phyloP scores from a whole-genome alignment of 768 basidiomycete genomes.

The Amanita pseudoporphyria region DNA sequence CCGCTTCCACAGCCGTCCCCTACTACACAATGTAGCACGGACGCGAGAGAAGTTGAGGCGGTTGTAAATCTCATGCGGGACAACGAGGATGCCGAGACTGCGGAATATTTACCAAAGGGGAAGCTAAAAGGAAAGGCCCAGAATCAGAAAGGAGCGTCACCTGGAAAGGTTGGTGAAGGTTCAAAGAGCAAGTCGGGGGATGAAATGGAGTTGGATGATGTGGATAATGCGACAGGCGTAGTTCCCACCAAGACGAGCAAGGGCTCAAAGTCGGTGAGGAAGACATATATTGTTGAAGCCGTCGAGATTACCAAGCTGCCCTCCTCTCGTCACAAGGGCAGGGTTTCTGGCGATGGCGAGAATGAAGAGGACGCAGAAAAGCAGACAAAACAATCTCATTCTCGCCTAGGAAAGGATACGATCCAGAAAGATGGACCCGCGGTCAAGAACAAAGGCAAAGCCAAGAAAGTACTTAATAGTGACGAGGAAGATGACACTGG shows the following conservation, averaged over 20 bases:
- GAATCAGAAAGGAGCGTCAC: slow-evolving; percentile 5
- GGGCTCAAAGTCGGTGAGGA: slow-evolving; percentile 6
- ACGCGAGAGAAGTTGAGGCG: slow-evolving; percentile 23
- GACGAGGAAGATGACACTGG: too few species aligned
- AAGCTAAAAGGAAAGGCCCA: slow-evolving; percentile 8
- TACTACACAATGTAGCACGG: slow-evolving; percentile 19
- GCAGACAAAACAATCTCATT: neutral
- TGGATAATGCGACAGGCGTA: slow-evolving; percentile 9
- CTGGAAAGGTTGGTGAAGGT: slow-evolving; percentile 11
- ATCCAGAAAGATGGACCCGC: too few species aligned
- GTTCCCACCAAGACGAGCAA: slow-evolving; percentile 8
- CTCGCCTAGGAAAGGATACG: too few species aligned
- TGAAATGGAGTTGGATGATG: slow-evolving; percentile 2
- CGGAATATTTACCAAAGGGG: slow-evolving; percentile 9
- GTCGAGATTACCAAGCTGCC: neutral
- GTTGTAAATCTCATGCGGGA: slow-evolving; percentile 10
- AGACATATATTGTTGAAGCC: slow-evolving; percentile 7
- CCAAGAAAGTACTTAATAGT: too few species aligned
- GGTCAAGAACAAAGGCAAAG: too few species aligned
- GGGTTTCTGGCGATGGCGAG: neutral
- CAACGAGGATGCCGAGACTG: slow-evolving; percentile 11
- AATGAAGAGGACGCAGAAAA: slow-evolving; percentile 7
- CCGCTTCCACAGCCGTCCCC: neutral
- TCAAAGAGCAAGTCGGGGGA: slow-evolving; percentile 4
- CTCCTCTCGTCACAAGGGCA: neutral